A percentile compares a stretch with the other conserved stretches of the same genome.
phyloP scores from a whole-genome alignment of 2,329 filamentous ascomycete genomes.

The Verticillium dahliae region DNA sequence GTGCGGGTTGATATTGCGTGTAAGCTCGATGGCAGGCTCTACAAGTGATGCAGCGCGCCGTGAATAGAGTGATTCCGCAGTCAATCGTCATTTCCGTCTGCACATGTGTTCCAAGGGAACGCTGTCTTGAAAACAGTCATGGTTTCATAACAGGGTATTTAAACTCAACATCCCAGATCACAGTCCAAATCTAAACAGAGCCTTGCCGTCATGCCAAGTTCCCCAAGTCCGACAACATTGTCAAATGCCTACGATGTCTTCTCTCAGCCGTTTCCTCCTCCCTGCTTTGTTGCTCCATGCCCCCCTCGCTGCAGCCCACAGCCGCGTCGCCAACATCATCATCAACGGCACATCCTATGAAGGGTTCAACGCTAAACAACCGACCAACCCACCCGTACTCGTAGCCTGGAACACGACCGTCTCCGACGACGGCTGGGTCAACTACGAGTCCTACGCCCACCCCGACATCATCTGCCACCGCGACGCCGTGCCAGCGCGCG shows the following conservation, averaged over 20 bases:
- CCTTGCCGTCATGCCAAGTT: not conserved
- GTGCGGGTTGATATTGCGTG: not conserved
- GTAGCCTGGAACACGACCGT: conserved; percentile 49
- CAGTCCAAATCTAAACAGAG: not conserved
- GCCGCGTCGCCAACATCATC: conserved; percentile 25
- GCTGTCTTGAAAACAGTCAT: no score
- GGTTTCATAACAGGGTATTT: no score
- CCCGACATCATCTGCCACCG: conserved; percentile 58
- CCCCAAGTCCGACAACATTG: not conserved
- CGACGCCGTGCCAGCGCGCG: conserved; percentile 40
- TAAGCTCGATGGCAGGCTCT: no score
- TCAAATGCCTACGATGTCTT: not conserved
- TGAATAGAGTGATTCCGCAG: no score
- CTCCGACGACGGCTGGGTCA: conserved; percentile 45
- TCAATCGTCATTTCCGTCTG: no score
- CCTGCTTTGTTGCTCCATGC: not conserved
- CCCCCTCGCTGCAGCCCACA: conserved; percentile 13
- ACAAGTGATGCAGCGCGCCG: no score
- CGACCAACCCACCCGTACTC: conserved; percentile 13
- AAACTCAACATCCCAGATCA: no score
- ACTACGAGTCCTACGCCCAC: conserved; percentile 34
- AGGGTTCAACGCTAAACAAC: conserved; percentile 27
- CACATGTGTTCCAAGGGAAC: no score
- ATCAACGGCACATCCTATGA: conserved; percentile 38
- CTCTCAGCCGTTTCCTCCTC: not conserved